Conservation (phyloP, 1,284 basidiomycete species). For the Chondrostereum purpureum region DNA sequence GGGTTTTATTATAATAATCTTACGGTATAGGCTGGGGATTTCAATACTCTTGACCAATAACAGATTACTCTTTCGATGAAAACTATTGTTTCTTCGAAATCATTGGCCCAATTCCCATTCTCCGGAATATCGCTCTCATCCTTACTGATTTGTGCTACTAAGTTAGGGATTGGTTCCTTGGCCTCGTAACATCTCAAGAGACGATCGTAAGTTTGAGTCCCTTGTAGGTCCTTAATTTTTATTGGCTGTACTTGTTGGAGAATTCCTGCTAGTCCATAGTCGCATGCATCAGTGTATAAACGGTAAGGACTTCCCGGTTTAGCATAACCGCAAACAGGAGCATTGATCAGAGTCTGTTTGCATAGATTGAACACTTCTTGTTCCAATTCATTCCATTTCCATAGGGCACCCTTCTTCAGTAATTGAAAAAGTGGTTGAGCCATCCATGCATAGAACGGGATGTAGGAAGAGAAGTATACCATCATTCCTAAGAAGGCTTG, state of each 20-base stretch:
- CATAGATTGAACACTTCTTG: constrained; percentile 19
- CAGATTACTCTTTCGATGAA: too few species aligned
- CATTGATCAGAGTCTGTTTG: constrained; percentile 20
- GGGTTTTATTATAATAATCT: too few species aligned
- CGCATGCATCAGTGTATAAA: constrained; percentile 33
- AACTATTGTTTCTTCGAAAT: too few species aligned
- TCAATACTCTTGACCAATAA: too few species aligned
- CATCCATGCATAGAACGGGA: too few species aligned
- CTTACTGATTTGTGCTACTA: constrained; percentile 15
- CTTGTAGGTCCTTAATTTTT: constrained; percentile 9
- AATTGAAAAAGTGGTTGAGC: constrained; percentile 22
- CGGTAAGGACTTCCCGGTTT: constrained; percentile 24
- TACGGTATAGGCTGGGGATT: too few species aligned
- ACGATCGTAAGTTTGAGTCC: constrained; percentile 6
- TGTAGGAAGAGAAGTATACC: too few species aligned
- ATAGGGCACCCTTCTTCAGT: constrained; percentile 17
- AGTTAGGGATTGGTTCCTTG: constrained; percentile 14
- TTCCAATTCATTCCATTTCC: constrained; percentile 21
- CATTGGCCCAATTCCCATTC: too few species aligned
- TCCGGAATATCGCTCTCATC: constrained; percentile 13
- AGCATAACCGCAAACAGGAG: constrained; percentile 26
- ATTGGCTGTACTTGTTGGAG: constrained; percentile 19
- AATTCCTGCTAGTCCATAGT: constrained; percentile 23
- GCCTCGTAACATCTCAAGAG: constrained; percentile 11
- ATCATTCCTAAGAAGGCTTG: constrained; percentile 1